Evolutionary conservation across 2,329 filamentous ascomycete genomes (phyloP).

Genomic region (Leptographium procerum): DNA sequence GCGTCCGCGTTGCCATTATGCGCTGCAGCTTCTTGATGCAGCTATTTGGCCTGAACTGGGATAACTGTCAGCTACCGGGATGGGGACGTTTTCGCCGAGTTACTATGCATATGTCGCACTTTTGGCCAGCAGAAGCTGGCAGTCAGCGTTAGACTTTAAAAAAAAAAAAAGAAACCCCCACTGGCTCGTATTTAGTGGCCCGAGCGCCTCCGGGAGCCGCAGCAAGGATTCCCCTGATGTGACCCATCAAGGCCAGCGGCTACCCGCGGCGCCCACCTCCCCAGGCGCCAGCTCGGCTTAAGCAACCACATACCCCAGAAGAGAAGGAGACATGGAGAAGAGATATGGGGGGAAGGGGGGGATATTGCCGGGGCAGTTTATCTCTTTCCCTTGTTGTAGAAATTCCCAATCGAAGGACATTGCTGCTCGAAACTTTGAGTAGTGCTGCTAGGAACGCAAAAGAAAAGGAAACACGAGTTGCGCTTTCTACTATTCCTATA

Average conservation of each 20-base stretch:
- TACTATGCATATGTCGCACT: neutral
- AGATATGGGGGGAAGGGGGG: neutral
- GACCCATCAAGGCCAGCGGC: conserved; percentile 11
- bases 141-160: neutral
- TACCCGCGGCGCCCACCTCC: conserved; percentile 8
- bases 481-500: neutral
- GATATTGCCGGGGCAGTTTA: too few relatives aligned
- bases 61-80: neutral
- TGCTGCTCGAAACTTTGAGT: neutral
- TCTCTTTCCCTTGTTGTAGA: neutral
- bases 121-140: neutral
- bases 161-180: neutral
- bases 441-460: neutral
- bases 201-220: neutral
- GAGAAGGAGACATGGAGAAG: neutral
- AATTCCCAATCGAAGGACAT: neutral
- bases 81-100: neutral
- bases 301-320: neutral
- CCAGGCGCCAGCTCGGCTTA: conserved; percentile 2
- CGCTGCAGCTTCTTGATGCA: neutral
- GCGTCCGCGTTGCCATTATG: neutral
- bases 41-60: neutral
- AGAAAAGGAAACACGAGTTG: neutral
- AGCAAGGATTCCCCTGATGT: neutral
- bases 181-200: neutral